Base-by-base conservation (phyloP, 1,139 yeast genomes). In the Pichia sp. region DNA sequence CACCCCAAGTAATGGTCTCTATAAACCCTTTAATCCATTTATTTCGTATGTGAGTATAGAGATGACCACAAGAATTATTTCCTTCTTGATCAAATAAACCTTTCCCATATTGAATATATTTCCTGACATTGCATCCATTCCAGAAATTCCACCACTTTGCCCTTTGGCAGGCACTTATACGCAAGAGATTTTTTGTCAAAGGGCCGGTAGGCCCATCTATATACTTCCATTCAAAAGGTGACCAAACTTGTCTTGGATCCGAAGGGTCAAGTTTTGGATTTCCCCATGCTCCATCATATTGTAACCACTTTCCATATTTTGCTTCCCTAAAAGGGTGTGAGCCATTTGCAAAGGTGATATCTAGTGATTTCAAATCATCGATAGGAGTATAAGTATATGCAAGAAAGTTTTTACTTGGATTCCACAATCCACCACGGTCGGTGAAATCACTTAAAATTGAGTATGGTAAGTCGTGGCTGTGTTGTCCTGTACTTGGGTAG, bases 141-240 rank as follows among this genome's bases (percentile, higher is more conserved):
- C 81, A 73, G 54, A 79, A 70, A 49, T 74, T 74, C 69, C 79
- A 69, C 95, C 95, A 86, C 61, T 87, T 88, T 48, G 78, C 72
- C 40, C 94, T 67, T 61, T 88, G 95, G 60, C 98, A 92, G 1
- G 94, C 80, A 23, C 77, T 73, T 2, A 68, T 61, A 46, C 97
- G 70, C 40, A 73, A 61, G 44, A 92, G 68, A 57, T 87, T 84
- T 63, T 92, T 92, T 50, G 73, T 71, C 45, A 90, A 64, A 0
- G 98, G 98, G 0, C 98, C 98, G 1, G 75, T 67, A 3, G 98
- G 98, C 0, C 97, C 98, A 57, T 84, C 88, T 44, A 92, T 88
- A 60, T 83, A 86, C 54, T 78, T 77, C 82, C 90, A 83, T 50
- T 94, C 95, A 52, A 88, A 94, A 4, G 54, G 54, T 40, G 94